Percentiles rank a stretch among this genome's conserved stretches.
Conservation (phyloP, 495 filamentous ascomycete species). For the Echria macrotheca region DNA sequence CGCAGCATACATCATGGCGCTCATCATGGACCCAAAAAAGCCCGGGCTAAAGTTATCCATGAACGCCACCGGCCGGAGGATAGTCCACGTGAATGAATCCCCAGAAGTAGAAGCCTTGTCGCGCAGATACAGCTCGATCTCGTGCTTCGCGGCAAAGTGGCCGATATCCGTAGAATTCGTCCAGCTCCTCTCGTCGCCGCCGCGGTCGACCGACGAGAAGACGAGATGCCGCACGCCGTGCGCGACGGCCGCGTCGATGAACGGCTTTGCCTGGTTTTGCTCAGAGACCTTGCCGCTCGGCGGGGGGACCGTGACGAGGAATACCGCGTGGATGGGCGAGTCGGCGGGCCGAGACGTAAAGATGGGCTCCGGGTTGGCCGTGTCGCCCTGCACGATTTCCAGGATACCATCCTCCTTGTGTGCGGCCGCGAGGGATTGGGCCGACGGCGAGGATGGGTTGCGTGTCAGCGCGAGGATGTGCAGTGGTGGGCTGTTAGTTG, state of each 20-base stretch:
- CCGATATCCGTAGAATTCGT: slow-evolving; percentile 53
- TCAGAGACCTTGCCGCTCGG: slow-evolving; percentile 41
- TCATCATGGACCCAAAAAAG: slow-evolving; percentile 54
- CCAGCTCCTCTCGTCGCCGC: slow-evolving; percentile 49
- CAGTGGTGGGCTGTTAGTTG: slow-evolving; percentile 32
- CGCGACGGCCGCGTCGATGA: slow-evolving; percentile 54
- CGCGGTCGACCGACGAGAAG: slow-evolving; percentile 63
- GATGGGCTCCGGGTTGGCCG: slow-evolving; percentile 44
- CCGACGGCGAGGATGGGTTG: slow-evolving; percentile 46
- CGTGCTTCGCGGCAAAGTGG: slow-evolving; percentile 60
- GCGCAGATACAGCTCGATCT: slow-evolving; percentile 58
- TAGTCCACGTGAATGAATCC: slow-evolving; percentile 44
- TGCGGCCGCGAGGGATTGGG: slow-evolving; percentile 42
- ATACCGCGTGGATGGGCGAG: slow-evolving; percentile 42
- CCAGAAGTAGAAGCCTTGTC: slow-evolving; percentile 29
- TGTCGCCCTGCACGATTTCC: slow-evolving; percentile 53
- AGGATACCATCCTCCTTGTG: slow-evolving; percentile 33
- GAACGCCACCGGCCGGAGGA: slow-evolving; percentile 59
- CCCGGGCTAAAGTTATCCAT: slow-evolving; percentile 54
- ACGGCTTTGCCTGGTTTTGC: slow-evolving; percentile 54
- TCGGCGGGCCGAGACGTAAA: slow-evolving; percentile 44
- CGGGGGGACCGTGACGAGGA: slow-evolving; percentile 45
- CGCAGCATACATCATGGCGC: slow-evolving; percentile 42
- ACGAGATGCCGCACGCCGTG: slow-evolving; percentile 50
- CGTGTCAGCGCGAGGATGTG: slow-evolving; percentile 68